phyloP scores from a whole-genome alignment of 345 rosid species.

The Populus deltoides region DNA sequence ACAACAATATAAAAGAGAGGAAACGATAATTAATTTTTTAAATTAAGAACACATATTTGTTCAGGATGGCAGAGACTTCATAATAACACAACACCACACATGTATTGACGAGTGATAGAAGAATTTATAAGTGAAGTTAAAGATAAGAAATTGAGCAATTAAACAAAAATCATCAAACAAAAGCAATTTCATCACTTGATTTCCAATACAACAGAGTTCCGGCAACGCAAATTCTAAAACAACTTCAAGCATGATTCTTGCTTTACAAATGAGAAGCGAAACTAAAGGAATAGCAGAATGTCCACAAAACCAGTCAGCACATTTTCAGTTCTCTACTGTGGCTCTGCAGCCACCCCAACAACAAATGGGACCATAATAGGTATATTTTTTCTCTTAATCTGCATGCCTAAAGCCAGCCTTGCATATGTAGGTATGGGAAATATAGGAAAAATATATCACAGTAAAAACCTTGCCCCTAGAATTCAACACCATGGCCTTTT shows the following conservation, averaged over 20 bases:
- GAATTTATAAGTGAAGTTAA: too few relatives aligned
- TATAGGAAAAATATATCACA: background rate
- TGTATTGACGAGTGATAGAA: background rate
- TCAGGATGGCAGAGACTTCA: background rate
- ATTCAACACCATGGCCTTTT: slow-evolving; percentile 87
- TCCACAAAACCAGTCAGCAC: too few relatives aligned
- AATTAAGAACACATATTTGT: background rate
- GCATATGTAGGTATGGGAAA: background rate
- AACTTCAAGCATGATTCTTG: background rate
- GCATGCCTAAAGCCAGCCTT: background rate
- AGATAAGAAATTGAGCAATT: background rate
- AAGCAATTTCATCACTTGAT: background rate
- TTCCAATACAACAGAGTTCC: background rate
- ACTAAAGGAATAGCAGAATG: background rate
- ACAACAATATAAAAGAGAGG: too few relatives aligned
- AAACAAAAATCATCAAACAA: background rate
- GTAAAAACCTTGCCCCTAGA: background rate
- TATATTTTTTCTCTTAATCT: background rate
- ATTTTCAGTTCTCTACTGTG: too few relatives aligned
- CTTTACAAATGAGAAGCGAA: background rate
- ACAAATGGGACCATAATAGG: too few relatives aligned
- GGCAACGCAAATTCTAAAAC: background rate
- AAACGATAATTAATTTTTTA: too few relatives aligned
- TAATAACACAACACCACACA: background rate
- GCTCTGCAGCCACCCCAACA: too few relatives aligned